Conservation (phyloP, 352 stramenopile species). For the Pythium aphanidermatum region DNA sequence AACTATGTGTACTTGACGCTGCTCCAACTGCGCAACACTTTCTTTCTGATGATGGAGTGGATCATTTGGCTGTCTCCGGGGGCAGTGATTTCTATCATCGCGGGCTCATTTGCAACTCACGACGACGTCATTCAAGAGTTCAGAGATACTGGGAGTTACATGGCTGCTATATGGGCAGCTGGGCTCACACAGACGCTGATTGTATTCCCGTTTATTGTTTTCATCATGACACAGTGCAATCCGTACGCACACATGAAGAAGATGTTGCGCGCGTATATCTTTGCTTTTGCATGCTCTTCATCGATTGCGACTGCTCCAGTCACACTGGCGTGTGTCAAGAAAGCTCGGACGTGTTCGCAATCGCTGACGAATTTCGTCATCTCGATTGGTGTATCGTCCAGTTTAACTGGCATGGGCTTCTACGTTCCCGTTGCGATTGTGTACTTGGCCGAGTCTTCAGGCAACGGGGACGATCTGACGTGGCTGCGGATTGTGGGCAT, state of each 20-base stretch:
- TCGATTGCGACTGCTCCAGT: constrained; percentile 62
- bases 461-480: constrained; percentile 49
- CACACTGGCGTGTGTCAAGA: constrained; percentile 55
- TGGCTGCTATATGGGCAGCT: constrained; percentile 35
- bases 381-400: constrained; percentile 57
- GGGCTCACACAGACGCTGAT: constrained; percentile 40
- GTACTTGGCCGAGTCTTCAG: constrained; percentile 56
- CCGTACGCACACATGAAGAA: constrained; percentile 61
- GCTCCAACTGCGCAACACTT: constrained; percentile 62
- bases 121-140: constrained; percentile 31
- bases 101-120: constrained; percentile 50
- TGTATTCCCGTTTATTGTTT: constrained; percentile 57
- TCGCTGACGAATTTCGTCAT: constrained; percentile 73
- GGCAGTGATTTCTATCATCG: constrained; percentile 60
- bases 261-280: constrained; percentile 61
- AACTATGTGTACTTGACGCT: constrained; percentile 67
- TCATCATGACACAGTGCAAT: constrained; percentile 54
- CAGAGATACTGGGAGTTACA: constrained; percentile 45
- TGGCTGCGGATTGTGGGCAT: constrained; percentile 33
- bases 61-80: constrained; percentile 60
- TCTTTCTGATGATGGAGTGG: constrained; percentile 67
- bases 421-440: constrained; percentile 60
- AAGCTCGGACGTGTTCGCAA: constrained; percentile 53
- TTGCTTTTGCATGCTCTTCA: constrained; percentile 59
- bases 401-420: constrained; percentile 47